phyloP scores from a whole-genome alignment of 2,329 filamentous ascomycete species.

The Stagonosporopsis vannaccii region DNA sequence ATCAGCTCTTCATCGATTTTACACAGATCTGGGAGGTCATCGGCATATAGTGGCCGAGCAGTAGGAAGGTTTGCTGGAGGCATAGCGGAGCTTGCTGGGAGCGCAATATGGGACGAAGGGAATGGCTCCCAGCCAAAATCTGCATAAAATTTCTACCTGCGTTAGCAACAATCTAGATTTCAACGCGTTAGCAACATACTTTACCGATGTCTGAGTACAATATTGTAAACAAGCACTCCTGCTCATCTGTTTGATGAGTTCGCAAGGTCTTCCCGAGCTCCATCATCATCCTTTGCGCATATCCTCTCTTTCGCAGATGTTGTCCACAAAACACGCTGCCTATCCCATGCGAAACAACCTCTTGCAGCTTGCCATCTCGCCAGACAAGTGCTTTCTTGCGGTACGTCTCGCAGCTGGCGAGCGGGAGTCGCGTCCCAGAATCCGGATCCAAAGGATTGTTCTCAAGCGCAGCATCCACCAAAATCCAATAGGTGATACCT shows the following conservation, averaged over 20 bases:
- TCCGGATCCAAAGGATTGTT: slow-evolving; percentile 47
- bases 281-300: slow-evolving; percentile 80
- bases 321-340: slow-evolving; percentile 80
- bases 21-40: slow-evolving; percentile 69
- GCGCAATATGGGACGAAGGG: slow-evolving; percentile 71
- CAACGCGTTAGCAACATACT: slow-evolving; percentile 33
- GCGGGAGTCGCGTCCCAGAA: slow-evolving; percentile 52
- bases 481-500: slow-evolving; percentile 66
- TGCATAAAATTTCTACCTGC: slow-evolving; percentile 81
- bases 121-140: slow-evolving; percentile 78
- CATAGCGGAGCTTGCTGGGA: slow-evolving; percentile 19
- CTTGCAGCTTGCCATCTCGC: slow-evolving; percentile 56
- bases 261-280: slow-evolving; percentile 66
- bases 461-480: slow-evolving; percentile 57
- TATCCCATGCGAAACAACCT: slow-evolving; percentile 74
- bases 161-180: slow-evolving; percentile 69
- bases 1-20: slow-evolving; percentile 70
- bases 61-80: slow-evolving; percentile 23
- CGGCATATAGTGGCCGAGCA: slow-evolving; percentile 61
- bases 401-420: slow-evolving; percentile 67
- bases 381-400: slow-evolving; percentile 57
- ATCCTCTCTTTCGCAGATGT: slow-evolving; percentile 73
- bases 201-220: slow-evolving; percentile 85
- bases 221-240: slow-evolving; percentile 70
- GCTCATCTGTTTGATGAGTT: slow-evolving; percentile 57